Evolutionary conservation across 1,284 basidiomycete species (phyloP), one percentile per base, ranked within the genome.

Genomic region (Singerocomus rubriflavus): DNA sequence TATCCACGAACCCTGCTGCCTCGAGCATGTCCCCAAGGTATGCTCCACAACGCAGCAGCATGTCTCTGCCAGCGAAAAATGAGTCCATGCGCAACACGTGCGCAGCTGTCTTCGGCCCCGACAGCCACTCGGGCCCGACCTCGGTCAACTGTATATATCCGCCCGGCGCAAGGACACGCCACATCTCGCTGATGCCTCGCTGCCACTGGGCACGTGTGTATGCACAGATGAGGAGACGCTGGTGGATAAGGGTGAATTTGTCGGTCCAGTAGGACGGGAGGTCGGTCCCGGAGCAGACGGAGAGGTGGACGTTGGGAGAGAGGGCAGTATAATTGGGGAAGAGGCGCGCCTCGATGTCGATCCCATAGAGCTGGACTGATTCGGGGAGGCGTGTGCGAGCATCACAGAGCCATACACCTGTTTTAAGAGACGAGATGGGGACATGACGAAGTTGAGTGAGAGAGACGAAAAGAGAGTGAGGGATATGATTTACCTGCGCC

Each of bases 141-240:
- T 71, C 70, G 34, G 63, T 50, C 25, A 70, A 43, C 41, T 71
- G 68, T 1, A 55, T 57, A 12, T 53, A 63, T 17, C 64, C 69
- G 1, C 66, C 67, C 0, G 69, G 67, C 1, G 39, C 53, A 27
- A 69, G 62, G 4, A 71, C 61, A 3, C 67, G 59, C 27, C 51
- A 61, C 11, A 70, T 61, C 41, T 69, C 68, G 6, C 42, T 33
- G 8, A 69, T 46, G 9, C 46, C 53, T 0, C 48, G 46, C 2
- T 31, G 37, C 70, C 70, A 72, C 35, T 70, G 60, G 0, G 48
- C 44, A 13, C 44, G 54, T 2, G 57, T 61, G 42, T 72, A 61
- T 0, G 60, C 66, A 6, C 47, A 57, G 6, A 70, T 57, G 4
- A 72, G 51, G 32, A 71, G 55, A 2, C 68, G 66, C 29, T 71